Base-by-base conservation (phyloP, 257 asterid genomes). In the Leonotis leonurus region DNA sequence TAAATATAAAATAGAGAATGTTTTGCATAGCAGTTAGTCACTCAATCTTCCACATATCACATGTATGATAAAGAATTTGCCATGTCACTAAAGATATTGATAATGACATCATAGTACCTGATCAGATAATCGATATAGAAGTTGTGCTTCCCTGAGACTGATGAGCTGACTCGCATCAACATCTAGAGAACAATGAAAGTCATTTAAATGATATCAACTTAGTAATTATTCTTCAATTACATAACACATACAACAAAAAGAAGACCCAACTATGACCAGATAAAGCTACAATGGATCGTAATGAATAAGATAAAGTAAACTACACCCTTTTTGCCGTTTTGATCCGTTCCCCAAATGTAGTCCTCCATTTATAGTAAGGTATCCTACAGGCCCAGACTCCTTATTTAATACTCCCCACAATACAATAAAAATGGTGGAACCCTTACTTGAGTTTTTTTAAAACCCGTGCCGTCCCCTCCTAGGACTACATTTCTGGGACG, bases 61-160 rank as follows among this genome's bases (percentile, higher is more conserved):
- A 30, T 20, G 32, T 5, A 50, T 25, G 26, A 43, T 58, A 17
- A 20, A 32, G 50, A 53, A 39, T 18, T 39, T 25, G 43, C 33
- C 9, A 64, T 46, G 57, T 36, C 36, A 54, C 20, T 27, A 64
- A 33, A 25, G 22, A 30, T 51, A 50, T 40, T 40, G 36, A 59
- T 17, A n/a, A 64, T 52, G 32, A 46, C 32, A 59, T 36, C 46
- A 29, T 10, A 49, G 40, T 73, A 77, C 83, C 75, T 89, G 95
- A 71, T 93, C 97, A 20, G 96, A 83, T 63, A 93, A 85, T 62
- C 77, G 85, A 76, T 84, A 93, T 53, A 59, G 66, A 70, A 79
- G 85, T 60, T 93, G 99, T 18, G 95, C 92, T 85, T 93, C 96
- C 69, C 97, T 83, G 41, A 93, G 87, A 70, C 80, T 71, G 73